Evolutionary conservation across 495 filamentous ascomycete species (phyloP).

Genomic region (Astrothelium macrocarpum): DNA sequence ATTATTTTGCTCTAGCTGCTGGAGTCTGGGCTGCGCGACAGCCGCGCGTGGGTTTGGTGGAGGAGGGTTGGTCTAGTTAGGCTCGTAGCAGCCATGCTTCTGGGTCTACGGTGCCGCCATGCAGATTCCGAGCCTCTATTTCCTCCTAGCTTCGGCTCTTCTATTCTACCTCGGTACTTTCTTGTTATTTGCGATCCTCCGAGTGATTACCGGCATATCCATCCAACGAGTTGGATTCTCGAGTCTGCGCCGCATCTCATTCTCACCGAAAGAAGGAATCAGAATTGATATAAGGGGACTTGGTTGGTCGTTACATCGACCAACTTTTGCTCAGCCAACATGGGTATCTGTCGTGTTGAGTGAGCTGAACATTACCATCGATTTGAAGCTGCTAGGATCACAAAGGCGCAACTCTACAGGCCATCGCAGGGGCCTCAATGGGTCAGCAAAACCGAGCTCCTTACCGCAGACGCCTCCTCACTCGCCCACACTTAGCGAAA

Average conservation of each 20-base stretch:
- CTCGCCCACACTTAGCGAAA: neutral
- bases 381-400: conserved; percentile 48
- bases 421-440: conserved; percentile 12
- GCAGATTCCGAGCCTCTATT: conserved; percentile 58
- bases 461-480: neutral
- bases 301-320: conserved; percentile 77
- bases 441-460: conserved; percentile 13
- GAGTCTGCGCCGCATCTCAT: conserved; percentile 79
- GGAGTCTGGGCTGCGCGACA: neutral
- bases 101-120: conserved; percentile 32
- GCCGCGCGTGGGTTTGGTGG: neutral
- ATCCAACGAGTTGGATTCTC: conserved; percentile 92
- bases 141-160: conserved; percentile 72
- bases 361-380: conserved; percentile 74
- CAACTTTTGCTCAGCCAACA: conserved; percentile 92
- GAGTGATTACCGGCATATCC: conserved; percentile 86
- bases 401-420: neutral
- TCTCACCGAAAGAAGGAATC: conserved; percentile 75
- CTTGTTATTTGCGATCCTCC: conserved; percentile 83
- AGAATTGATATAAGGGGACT: conserved; percentile 83
- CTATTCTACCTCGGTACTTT: conserved; percentile 86
- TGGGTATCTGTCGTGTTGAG: conserved; percentile 86
- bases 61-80: neutral
- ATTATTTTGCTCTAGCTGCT: no score
- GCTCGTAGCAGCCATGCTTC: neutral